Evolutionary conservation across 2,329 filamentous ascomycete species (phyloP).

Genomic region (Thielaviopsis musarum): DNA sequence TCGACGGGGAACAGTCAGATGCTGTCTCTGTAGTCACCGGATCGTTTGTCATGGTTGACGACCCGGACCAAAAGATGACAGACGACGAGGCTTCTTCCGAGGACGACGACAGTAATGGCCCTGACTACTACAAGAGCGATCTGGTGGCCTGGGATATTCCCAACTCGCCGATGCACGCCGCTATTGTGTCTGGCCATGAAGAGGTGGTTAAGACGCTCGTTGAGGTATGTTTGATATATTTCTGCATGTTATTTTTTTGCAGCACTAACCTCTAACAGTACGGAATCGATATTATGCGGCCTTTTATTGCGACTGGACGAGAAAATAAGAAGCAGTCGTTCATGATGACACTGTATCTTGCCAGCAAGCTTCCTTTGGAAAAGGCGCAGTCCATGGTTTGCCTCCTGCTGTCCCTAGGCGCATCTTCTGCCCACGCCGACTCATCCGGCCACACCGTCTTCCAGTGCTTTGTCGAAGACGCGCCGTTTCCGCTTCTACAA

Average conservation of each 20-base stretch:
- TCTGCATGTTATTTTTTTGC: not conserved
- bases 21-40: conserved; percentile 42
- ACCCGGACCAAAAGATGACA: conserved; percentile 21
- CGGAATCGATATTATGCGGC: conserved; percentile 60
- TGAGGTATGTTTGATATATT: conserved; percentile 29
- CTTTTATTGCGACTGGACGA: conserved; percentile 40
- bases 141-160: conserved; percentile 65
- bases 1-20: conserved; percentile 32
- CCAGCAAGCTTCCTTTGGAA: conserved; percentile 43
- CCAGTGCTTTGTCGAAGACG: conserved; percentile 26
- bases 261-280: conserved; percentile 29
- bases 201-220: conserved; percentile 54
- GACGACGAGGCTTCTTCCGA: conserved; percentile 30
- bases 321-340: conserved; percentile 35
- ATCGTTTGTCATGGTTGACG: conserved; percentile 54
- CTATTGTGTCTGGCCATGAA: conserved; percentile 55
- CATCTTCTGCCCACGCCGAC: conserved; percentile 58
- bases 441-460: conserved; percentile 45
- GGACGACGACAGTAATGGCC: conserved; percentile 42
- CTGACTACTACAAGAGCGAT: conserved; percentile 67
- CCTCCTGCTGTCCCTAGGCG: conserved; percentile 51
- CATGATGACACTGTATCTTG: conserved; percentile 54
- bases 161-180: conserved; percentile 59
- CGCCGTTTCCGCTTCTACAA: conserved; percentile 30
- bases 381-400: conserved; percentile 48